These are phyloP conservation scores for Raffaelea deltoideospora DNA, from an alignment of 2,329 filamentous ascomycete genomes.

Conservation along the genomic window DNA sequence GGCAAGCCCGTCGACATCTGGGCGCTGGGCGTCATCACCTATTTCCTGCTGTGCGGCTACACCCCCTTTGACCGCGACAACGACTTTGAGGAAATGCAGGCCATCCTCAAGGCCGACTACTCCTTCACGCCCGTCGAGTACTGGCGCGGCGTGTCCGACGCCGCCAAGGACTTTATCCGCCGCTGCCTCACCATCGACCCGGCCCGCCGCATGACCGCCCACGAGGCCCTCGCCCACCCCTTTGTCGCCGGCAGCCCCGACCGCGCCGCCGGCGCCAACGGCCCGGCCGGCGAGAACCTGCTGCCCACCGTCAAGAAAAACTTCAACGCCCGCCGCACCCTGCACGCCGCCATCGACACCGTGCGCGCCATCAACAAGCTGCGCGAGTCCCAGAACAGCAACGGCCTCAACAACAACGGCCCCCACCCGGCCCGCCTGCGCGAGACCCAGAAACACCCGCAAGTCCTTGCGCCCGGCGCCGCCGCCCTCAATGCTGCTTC, in stretches of 20 bases:
- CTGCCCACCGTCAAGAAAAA: slow-evolving; percentile 59
- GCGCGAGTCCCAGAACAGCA: slow-evolving; percentile 37
- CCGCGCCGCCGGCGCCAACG: not conserved
- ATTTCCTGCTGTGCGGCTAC: slow-evolving; percentile 95
- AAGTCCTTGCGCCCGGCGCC: no score
- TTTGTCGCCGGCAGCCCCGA: slow-evolving; percentile 43
- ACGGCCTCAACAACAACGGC: not conserved
- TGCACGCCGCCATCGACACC: slow-evolving; percentile 57
- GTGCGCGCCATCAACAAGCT: slow-evolving; percentile 58
- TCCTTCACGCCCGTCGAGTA: slow-evolving; percentile 88
- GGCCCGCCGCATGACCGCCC: slow-evolving; percentile 73
- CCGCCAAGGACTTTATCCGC: slow-evolving; percentile 83
- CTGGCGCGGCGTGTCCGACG: slow-evolving; percentile 82
- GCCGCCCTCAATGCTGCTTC: no score
- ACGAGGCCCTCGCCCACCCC: slow-evolving; percentile 55
- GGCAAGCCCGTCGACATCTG: slow-evolving; percentile 97
- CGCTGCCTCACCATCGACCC: slow-evolving; percentile 86
- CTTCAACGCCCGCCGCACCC: slow-evolving; percentile 53
- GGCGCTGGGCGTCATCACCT: slow-evolving; percentile 97
- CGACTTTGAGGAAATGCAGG: slow-evolving; percentile 98
- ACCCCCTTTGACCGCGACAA: slow-evolving; percentile 95
- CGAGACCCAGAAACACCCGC: no score
- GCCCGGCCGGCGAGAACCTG: slow-evolving; percentile 42
- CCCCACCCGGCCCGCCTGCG: not conserved
- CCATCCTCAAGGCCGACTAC: slow-evolving; percentile 92